Evolutionary conservation across 2,329 filamentous ascomycete species (phyloP), one percentile per base, ranked within the genome.

Genomic region (Ophiocordyceps unilateralis): DNA sequence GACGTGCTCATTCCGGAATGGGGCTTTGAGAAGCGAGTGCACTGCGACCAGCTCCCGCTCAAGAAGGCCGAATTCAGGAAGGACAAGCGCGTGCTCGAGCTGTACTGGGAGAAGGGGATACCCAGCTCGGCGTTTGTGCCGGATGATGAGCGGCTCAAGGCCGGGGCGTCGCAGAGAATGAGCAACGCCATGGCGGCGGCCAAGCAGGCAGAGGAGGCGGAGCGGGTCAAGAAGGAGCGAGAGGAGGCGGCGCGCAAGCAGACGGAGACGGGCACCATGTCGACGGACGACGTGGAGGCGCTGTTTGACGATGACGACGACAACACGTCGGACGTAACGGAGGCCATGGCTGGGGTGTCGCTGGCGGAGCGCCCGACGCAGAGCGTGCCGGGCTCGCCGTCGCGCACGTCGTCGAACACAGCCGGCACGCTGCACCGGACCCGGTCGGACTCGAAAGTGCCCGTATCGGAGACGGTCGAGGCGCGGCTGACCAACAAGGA

Each of bases 21-120:
- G 70, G 91, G 91, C 50, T 96, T 98, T 52, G 91, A 98, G 70
- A 98, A 98, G 77, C 85, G 91, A 50, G 91, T 98, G 42, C 91
- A 98, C 65, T 98, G 91, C 59, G 91, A 98, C 58, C 91, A 98
- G 68, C 72, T 98, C 58, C 91, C 91, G 24, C 69, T 98, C 52
- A 89, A 96, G 75, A 98, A 98, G 72, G 91, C 91, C n/a, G 91
- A 98, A 59, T 98, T 91, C 65, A 80, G 93, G 63, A 96, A 96
- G 72, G 87, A 93, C 59, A 85, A 88, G 67, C 79, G 91, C 44
- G 77, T 96, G 24, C 72, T 98, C 40, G 91, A 98, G 65, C 74
- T 98, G 15, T 98, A 95, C 71, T 98, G 91, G 91, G 91, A 98
- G 78, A 98, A 96, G 75, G 91, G 91, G 40, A 87, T 96, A 8